Evolutionary conservation across 2,329 filamentous ascomycete genomes (phyloP).

Genomic region (Sporothrix protearum): DNA sequence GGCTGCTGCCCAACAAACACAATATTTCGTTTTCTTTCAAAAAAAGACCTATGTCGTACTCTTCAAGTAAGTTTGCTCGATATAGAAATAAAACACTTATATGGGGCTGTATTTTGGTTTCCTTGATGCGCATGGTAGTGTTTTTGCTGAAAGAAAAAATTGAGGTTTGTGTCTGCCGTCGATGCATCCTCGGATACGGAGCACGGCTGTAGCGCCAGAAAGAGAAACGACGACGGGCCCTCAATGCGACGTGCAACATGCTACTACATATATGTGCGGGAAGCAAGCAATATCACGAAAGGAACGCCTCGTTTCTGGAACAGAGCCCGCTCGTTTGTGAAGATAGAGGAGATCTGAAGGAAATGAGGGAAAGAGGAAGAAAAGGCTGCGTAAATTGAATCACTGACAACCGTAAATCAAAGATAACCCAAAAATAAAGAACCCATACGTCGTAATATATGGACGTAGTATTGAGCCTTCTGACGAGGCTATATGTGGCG

Average conservation of each 20-base stretch:
- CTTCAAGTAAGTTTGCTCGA: neutral
- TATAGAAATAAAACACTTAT: neutral
- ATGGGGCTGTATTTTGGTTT: neutral
- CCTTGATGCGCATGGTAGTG: neutral
- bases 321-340: neutral
- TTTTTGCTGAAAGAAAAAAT: neutral
- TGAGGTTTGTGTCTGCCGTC: neutral
- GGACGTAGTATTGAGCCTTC: neutral
- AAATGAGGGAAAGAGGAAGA: neutral
- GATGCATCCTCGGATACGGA: neutral
- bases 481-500: slow-evolving; percentile 1
- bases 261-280: slow-evolving; percentile 9
- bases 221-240: neutral
- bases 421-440: neutral
- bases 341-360: neutral
- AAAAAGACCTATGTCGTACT: too few relatives aligned
- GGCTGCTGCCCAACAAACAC: neutral
- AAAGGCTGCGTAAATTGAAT: neutral
- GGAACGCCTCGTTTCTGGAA: neutral
- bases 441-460: too few relatives aligned
- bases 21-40: too few relatives aligned
- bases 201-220: neutral
- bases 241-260: neutral
- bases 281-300: neutral
- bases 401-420: neutral